Conservation (phyloP, 805 yeast genomes). For the Geotrichum ghanense region DNA sequence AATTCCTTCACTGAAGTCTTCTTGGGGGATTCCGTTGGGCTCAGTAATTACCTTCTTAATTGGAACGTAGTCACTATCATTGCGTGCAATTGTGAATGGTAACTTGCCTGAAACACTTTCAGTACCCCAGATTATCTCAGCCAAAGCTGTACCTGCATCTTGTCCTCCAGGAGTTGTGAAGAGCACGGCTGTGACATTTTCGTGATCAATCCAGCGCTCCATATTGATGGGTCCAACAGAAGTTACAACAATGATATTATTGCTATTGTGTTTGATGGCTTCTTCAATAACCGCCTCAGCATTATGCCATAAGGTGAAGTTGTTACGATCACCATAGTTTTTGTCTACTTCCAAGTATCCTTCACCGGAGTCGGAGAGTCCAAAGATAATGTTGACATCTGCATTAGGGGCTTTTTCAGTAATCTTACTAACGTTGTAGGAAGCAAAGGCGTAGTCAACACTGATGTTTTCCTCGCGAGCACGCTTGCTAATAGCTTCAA, state of each 20-base stretch:
- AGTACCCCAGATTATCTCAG: slow-evolving; percentile 49
- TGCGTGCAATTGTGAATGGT: slow-evolving; percentile 52
- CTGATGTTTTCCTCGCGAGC: background rate
- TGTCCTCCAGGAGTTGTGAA: slow-evolving; percentile 49
- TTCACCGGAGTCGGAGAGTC: slow-evolving; percentile 46
- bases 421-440: slow-evolving; percentile 14
- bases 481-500: slow-evolving; percentile 38
- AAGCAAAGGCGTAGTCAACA: slow-evolving; percentile 28
- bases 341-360: slow-evolving; percentile 47
- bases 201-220: slow-evolving; percentile 44
- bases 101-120: slow-evolving; percentile 52
- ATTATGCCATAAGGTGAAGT: slow-evolving; percentile 43
- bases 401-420: background rate
- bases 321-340: slow-evolving; percentile 47
- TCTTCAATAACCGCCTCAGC: slow-evolving; percentile 42
- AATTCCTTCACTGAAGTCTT: slow-evolving; percentile 30
- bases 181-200: slow-evolving; percentile 46
- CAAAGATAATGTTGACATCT: slow-evolving; percentile 45
- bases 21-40: slow-evolving; percentile 28
- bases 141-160: slow-evolving; percentile 43
- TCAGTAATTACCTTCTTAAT: slow-evolving; percentile 4
- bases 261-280: slow-evolving; percentile 38
- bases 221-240: slow-evolving; percentile 50
- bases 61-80: slow-evolving; percentile 31
- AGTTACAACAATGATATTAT: slow-evolving; percentile 48